A percentile compares a stretch with the other conserved stretches of the same genome.
phyloP scores from a whole-genome alignment of 2,329 filamentous ascomycete genomes.

The Xylariomycetidae sp. region DNA sequence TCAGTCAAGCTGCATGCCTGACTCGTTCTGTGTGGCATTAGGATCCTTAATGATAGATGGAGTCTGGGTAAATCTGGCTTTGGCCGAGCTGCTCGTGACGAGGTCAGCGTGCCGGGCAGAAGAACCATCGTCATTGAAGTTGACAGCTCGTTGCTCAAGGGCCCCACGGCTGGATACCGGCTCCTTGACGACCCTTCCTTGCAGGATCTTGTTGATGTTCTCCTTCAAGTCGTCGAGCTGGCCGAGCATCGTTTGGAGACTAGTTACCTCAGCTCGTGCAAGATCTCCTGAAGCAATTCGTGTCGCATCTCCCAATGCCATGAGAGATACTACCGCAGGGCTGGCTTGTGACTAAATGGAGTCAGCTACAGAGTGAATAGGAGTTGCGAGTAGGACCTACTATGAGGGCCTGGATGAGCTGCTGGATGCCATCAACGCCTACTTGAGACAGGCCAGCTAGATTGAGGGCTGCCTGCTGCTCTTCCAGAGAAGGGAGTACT shows the following conservation, averaged over 20 bases:
- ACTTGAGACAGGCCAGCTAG: conserved; percentile 53
- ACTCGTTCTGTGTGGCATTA: too few species aligned
- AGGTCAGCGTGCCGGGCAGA: too few species aligned
- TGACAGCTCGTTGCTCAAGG: too few species aligned
- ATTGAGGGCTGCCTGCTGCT: conserved; percentile 63
- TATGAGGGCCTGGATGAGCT: conserved; percentile 56
- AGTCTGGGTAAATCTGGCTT: too few species aligned
- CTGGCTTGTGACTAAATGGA: conserved; percentile 38
- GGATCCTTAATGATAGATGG: too few species aligned
- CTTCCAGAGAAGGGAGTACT: too few species aligned
- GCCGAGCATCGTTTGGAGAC: conserved; percentile 44
- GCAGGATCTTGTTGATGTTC: conserved; percentile 37
- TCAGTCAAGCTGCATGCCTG: too few species aligned
- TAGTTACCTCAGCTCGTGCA: conserved; percentile 35
- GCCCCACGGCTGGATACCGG: too few species aligned
- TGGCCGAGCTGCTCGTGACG: too few species aligned
- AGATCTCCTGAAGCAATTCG: conserved; percentile 38
- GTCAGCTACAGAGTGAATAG: conserved; percentile 2
- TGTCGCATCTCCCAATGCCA: conserved; percentile 42
- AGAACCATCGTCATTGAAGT: too few species aligned
- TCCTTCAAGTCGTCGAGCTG: conserved; percentile 41
- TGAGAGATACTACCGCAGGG: conserved; percentile 40
- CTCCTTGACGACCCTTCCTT: too few species aligned
- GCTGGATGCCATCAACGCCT: conserved; percentile 43
- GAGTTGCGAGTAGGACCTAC: conserved; percentile 41